These are phyloP conservation scores for Rhododendron kiyosumense DNA, from an alignment of 148 eudicot genomes.

Conservation along the genomic window DNA sequence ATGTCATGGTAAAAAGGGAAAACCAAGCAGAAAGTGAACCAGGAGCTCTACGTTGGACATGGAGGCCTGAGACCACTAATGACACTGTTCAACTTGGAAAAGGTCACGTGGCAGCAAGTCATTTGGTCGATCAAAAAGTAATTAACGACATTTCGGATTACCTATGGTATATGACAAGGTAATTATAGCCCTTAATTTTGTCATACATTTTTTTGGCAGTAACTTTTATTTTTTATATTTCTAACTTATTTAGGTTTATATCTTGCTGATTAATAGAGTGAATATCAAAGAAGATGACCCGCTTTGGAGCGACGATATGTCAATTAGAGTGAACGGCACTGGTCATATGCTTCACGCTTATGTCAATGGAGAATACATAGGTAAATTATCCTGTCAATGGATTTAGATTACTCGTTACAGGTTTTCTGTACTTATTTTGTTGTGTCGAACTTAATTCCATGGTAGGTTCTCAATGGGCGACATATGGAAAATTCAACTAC, in stretches of 20 bases:
- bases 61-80: slow-evolving; percentile 34
- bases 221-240: neutral
- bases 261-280: slow-evolving; percentile 19
- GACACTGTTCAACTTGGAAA: slow-evolving; percentile 16
- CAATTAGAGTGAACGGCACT: slow-evolving; percentile 30
- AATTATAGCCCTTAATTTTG: neutral
- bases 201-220: neutral
- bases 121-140: slow-evolving; percentile 33
- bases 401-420: no score
- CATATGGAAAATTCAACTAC: slow-evolving; percentile 18
- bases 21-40: slow-evolving; percentile 33
- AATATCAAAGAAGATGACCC: slow-evolving; percentile 31
- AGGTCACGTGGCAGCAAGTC: slow-evolving; percentile 13
- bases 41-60: slow-evolving; percentile 23
- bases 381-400: slow-evolving; percentile 16
- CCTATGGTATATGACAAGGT: slow-evolving; percentile 62
- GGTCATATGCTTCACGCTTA: slow-evolving; percentile 41
- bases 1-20: slow-evolving; percentile 27
- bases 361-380: slow-evolving; percentile 38
- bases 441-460: neutral
- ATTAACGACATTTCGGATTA: slow-evolving; percentile 35
- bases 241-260: neutral
- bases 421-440: neutral
- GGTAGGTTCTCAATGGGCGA: slow-evolving; percentile 34
- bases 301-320: slow-evolving; percentile 31